These are phyloP conservation scores for Diatrype stigma DNA, from an alignment of 2,329 filamentous ascomycete species.

Conservation along the genomic window DNA sequence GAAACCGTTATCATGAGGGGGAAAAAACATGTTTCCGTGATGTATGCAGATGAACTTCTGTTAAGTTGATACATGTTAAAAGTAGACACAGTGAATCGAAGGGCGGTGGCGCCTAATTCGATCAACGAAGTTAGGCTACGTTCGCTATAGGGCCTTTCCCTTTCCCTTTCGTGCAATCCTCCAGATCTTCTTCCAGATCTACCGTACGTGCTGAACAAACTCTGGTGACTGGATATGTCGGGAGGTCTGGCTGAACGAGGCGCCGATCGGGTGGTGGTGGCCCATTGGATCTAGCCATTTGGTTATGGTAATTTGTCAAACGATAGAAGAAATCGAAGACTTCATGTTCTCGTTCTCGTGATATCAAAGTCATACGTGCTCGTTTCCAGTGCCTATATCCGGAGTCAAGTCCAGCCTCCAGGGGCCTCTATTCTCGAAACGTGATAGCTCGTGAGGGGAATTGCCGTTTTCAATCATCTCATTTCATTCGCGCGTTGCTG, in stretches of 20 bases:
- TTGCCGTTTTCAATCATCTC: constrained; percentile 1
- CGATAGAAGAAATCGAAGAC: background rate
- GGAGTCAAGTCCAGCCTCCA: background rate
- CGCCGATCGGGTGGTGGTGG: background rate
- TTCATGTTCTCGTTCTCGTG: background rate
- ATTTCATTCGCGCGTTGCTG: constrained; percentile 17
- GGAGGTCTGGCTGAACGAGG: too few species aligned
- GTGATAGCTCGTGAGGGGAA: background rate
- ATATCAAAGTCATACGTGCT: background rate
- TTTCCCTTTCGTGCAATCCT: background rate
- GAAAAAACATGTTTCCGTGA: background rate
- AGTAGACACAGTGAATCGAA: constrained; percentile 1
- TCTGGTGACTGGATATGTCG: background rate
- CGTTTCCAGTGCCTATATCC: too few species aligned
- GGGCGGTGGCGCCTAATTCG: background rate
- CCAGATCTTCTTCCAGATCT: background rate
- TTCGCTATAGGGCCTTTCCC: background rate
- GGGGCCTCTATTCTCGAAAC: background rate
- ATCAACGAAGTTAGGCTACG: background rate
- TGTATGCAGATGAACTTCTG: background rate
- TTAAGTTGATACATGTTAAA: background rate
- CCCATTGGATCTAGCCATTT: background rate
- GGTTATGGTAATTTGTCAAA: background rate
- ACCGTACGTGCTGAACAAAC: background rate
- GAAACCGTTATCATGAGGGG: background rate